Evolutionary conservation across 1,284 basidiomycete species (phyloP).

Genomic region (Pseudozyma tsukubaensis): DNA sequence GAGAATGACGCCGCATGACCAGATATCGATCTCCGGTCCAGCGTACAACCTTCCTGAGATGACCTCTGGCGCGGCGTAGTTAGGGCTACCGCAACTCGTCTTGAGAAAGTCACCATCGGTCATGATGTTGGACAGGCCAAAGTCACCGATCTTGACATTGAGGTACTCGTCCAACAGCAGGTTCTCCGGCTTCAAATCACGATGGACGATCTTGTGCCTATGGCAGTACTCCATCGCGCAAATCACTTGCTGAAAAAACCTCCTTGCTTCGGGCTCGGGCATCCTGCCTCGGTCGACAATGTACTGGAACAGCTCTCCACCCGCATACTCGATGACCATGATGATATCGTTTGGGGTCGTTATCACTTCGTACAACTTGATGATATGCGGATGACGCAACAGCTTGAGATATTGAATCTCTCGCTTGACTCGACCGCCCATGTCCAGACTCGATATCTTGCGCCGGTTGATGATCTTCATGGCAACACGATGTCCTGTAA

Average conservation of each 20-base stretch:
- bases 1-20: conserved; percentile 68
- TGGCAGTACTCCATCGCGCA: conserved; percentile 67
- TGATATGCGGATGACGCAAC: conserved; percentile 67
- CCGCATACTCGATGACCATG: conserved; percentile 69
- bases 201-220: conserved; percentile 67
- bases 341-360: conserved; percentile 67
- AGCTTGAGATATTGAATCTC: conserved; percentile 73
- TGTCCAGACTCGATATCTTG: conserved; percentile 87
- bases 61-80: conserved; percentile 68
- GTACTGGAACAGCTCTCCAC: conserved; percentile 67
- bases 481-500: conserved; percentile 94
- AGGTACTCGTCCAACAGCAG: conserved; percentile 65
- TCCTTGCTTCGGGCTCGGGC: conserved; percentile 64
- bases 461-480: conserved; percentile 98
- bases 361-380: conserved; percentile 69
- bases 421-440: conserved; percentile 79
- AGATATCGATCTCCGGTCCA: conserved; percentile 68
- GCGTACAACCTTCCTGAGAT: conserved; percentile 67
- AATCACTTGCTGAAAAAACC: conserved; percentile 68
- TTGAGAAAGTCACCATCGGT: conserved; percentile 68
- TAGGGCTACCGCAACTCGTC: conserved; percentile 67
- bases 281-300: conserved; percentile 67
- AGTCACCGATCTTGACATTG: conserved; percentile 69
- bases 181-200: conserved; percentile 67
- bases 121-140: conserved; percentile 69